A percentile compares a stretch with the other conserved stretches of the same genome.
phyloP scores from a whole-genome alignment of 371 early-diverging fungal genomes.

The Mortierella sp. region DNA sequence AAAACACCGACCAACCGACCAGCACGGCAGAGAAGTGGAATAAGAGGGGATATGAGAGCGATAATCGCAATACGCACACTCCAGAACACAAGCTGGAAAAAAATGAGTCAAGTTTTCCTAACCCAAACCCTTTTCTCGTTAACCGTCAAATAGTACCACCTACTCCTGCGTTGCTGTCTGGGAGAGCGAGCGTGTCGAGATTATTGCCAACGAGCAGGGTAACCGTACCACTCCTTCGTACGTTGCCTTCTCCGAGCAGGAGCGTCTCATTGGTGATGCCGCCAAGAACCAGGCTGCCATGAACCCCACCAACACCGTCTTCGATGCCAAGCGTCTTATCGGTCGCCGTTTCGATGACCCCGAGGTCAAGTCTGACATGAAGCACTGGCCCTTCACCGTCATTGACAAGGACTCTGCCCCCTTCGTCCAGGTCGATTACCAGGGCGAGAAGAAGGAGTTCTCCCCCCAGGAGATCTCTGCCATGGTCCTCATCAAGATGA shows the following conservation, averaged over 20 bases:
- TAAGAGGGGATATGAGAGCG: constrained; percentile 6
- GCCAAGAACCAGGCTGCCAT: constrained; percentile 91
- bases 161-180: constrained; percentile 89
- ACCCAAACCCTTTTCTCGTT: constrained; percentile 53
- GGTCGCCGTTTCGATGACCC: constrained; percentile 93
- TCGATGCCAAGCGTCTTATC: constrained; percentile 97
- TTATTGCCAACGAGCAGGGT: constrained; percentile 94
- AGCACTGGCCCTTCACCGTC: constrained; percentile 90
- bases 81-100: neutral
- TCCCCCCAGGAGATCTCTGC: constrained; percentile 94
- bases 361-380: constrained; percentile 91
- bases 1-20: constrained; percentile 6
- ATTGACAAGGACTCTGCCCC: constrained; percentile 81
- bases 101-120: neutral
- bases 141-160: constrained; percentile 82
- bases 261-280: constrained; percentile 92
- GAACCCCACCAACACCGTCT: constrained; percentile 93
- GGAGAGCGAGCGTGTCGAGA: constrained; percentile 82
- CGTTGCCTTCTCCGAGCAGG: constrained; percentile 90
- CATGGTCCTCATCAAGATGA: constrained; percentile 94
- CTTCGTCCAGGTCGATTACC: constrained; percentile 81
- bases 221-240: constrained; percentile 95
- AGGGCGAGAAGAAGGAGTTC: constrained; percentile 85
- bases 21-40: neutral
- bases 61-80: neutral